Evolutionary conservation across 129 eudicot genomes (phyloP).

Genomic region (Chrysanthemum seticuspe): DNA sequence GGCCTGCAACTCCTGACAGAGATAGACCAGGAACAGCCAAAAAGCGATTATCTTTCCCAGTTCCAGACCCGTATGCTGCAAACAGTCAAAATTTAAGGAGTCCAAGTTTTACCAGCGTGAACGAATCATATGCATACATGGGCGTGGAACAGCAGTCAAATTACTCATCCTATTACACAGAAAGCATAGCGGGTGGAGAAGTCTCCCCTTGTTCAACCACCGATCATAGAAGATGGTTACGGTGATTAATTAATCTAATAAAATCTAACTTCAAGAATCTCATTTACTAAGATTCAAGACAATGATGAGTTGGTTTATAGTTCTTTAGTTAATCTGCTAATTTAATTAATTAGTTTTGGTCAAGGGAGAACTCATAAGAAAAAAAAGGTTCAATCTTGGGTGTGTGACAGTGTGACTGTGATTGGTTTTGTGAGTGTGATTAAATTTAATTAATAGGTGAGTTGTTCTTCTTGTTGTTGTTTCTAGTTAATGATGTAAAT

Average conservation of each 20-base stretch:
- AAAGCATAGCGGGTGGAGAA: constrained; percentile 72
- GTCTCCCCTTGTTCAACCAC: constrained; percentile 79
- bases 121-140: constrained; percentile 33
- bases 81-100: constrained; percentile 56
- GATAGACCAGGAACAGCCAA: constrained; percentile 61
- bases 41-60: constrained; percentile 73
- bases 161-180: constrained; percentile 68
- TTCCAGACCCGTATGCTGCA: constrained; percentile 48
- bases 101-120: constrained; percentile 72
- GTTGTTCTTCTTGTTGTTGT: constrained; percentile 14
- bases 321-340: constrained; percentile 30
- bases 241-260: constrained; percentile 38
- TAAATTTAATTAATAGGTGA: constrained; percentile 24
- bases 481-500: constrained; percentile 29
- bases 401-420: constrained; percentile 20
- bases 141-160: constrained; percentile 71
- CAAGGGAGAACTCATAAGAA: constrained; percentile 13
- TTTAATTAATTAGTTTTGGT: constrained; percentile 33
- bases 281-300: constrained; percentile 11
- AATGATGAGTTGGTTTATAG: constrained; percentile 18
- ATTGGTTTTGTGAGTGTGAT: constrained; percentile 28
- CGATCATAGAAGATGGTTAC: constrained; percentile 68
- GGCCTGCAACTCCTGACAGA: constrained; percentile 69
- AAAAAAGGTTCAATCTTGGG: constrained; percentile 11
- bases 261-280: constrained; percentile 23